These are phyloP conservation scores for Penicillium sp. DNA, from an alignment of 2,329 filamentous ascomycete species.

Conservation along the genomic window DNA sequence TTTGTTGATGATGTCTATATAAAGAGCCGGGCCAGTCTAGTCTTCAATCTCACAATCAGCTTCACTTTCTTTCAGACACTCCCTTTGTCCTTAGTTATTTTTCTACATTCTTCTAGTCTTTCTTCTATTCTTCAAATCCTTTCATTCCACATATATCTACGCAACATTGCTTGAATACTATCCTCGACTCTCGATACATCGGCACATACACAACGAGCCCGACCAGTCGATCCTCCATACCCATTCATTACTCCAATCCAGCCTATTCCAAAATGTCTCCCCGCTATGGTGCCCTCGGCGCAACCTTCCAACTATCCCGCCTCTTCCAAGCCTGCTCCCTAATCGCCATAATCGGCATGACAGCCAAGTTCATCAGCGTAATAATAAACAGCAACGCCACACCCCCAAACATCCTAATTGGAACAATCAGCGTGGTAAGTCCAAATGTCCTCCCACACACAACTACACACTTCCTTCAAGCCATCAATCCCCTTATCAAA, in stretches of 20 bases:
- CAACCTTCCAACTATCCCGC: conserved; percentile 73
- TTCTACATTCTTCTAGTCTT: neutral
- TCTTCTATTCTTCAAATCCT: neutral
- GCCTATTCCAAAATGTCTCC: conserved; percentile 22
- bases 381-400: conserved; percentile 66
- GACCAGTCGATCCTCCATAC: neutral
- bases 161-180: neutral
- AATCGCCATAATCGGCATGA: conserved; percentile 74
- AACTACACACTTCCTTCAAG: neutral
- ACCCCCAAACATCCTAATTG: conserved; percentile 71
- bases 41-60: conserved; percentile 7
- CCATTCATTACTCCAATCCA: neutral
- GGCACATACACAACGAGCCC: neutral
- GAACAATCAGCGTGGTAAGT: conserved; percentile 75
- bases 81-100: conserved; percentile 1
- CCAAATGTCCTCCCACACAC: conserved; percentile 41
- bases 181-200: neutral
- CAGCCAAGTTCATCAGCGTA: conserved; percentile 75
- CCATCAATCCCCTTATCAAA: neutral
- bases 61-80: conserved; percentile 8
- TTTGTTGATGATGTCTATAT: conserved; percentile 8
- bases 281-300: conserved; percentile 68
- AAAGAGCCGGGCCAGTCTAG: conserved; percentile 4
- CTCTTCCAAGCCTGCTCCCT: conserved; percentile 69
- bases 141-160: neutral